These are phyloP conservation scores for Phytophthora pluvialis DNA, from an alignment of 352 stramenopile genomes.

Conservation along the genomic window DNA sequence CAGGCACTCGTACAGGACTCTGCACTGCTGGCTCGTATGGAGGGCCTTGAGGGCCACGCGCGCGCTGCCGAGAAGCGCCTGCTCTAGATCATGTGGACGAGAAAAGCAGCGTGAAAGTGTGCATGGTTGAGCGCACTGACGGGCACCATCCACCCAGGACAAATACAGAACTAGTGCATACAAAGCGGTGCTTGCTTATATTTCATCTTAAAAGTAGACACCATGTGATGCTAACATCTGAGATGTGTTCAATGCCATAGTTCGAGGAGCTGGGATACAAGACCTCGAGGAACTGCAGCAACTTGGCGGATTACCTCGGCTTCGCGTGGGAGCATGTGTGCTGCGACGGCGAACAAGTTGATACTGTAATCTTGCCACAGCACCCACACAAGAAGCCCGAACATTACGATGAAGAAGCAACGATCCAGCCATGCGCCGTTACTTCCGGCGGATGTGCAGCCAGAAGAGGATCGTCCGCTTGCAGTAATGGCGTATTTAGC, in stretches of 20 bases:
- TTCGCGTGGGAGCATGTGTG: constrained; percentile 56
- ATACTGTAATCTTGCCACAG: constrained; percentile 64
- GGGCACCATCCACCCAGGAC: constrained; percentile 20
- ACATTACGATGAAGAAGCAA: constrained; percentile 45
- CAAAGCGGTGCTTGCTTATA: constrained; percentile 11
- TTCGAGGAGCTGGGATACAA: constrained; percentile 9
- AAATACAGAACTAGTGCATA: constrained; percentile 41
- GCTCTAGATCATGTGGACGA: constrained; percentile 43
- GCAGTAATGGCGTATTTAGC: constrained; percentile 23
- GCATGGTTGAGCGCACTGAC: neutral
- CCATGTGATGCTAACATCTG: constrained; percentile 1
- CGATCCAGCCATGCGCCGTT: constrained; percentile 56
- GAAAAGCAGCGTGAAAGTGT: neutral
- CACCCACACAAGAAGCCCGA: constrained; percentile 49
- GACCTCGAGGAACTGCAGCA: constrained; percentile 6
- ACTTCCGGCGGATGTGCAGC: constrained; percentile 17
- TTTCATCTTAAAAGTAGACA: neutral
- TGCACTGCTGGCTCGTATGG: constrained; percentile 93
- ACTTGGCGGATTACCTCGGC: constrained; percentile 48
- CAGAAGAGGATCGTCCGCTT: neutral
- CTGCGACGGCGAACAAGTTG: constrained; percentile 48
- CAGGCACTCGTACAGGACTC: constrained; percentile 94
- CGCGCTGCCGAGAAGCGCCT: constrained; percentile 82
- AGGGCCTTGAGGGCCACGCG: constrained; percentile 85
- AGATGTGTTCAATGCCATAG: constrained; percentile 26